These are phyloP conservation scores for Fusarium longipes DNA, from an alignment of 2,329 filamentous ascomycete genomes.

Conservation along the genomic window DNA sequence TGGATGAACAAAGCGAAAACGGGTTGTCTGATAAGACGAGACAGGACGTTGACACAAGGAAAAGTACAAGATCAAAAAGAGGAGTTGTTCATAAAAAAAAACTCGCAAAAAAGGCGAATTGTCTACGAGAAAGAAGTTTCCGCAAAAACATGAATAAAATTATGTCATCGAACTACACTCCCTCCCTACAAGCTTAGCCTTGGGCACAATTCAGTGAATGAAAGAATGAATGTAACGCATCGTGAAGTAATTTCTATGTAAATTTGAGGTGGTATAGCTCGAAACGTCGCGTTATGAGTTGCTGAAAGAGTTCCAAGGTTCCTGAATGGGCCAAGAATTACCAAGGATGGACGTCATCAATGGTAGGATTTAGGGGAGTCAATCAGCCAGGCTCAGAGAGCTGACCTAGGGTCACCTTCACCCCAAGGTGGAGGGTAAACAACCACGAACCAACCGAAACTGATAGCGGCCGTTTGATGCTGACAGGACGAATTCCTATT, in stretches of 20 bases:
- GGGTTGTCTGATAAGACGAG: neutral
- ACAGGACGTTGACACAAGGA: neutral
- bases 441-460: slow-evolving; percentile 19
- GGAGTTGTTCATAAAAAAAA: slow-evolving; percentile 41
- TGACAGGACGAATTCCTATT: slow-evolving; percentile 20
- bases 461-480: slow-evolving; percentile 26
- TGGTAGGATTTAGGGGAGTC: neutral
- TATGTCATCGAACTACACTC: slow-evolving; percentile 12
- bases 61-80: slow-evolving; percentile 38
- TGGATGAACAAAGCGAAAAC: slow-evolving; percentile 26
- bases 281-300: slow-evolving; percentile 28
- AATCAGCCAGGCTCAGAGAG: slow-evolving; percentile 4
- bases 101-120: slow-evolving; percentile 45
- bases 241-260: slow-evolving; percentile 6
- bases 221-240: slow-evolving; percentile 4
- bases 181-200: neutral
- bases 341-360: slow-evolving; percentile 31
- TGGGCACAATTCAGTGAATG: neutral
- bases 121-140: slow-evolving; percentile 37
- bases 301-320: slow-evolving; percentile 30
- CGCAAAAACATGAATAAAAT: slow-evolving; percentile 47
- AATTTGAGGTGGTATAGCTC: neutral
- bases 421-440: neutral
- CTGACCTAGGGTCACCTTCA: slow-evolving; percentile 13
- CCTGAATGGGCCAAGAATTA: slow-evolving; percentile 33